These are phyloP conservation scores for Tetrapyrgos nigripes DNA, from an alignment of 1,284 basidiomycete species.

Conservation along the genomic window DNA sequence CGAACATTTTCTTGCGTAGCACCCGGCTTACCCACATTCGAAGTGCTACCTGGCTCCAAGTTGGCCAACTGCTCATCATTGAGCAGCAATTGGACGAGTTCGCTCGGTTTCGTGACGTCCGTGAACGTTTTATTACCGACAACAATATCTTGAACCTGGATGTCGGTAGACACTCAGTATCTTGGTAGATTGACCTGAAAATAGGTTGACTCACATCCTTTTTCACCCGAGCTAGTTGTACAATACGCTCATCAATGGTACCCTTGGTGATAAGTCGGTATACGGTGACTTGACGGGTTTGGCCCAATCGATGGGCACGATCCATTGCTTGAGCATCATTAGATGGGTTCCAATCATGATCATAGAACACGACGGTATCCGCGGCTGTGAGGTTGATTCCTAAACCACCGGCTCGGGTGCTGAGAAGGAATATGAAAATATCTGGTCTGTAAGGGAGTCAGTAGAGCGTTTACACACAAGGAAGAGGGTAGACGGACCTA, in stretches of 20 bases:
- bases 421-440: constrained; percentile 95
- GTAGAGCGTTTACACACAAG: constrained; percentile 5
- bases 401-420: constrained; percentile 95
- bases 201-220: constrained; percentile 76
- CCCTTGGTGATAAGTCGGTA: constrained; percentile 97
- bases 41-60: constrained; percentile 51
- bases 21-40: constrained; percentile 39
- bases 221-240: constrained; percentile 93
- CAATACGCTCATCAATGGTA: constrained; percentile 98
- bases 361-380: constrained; percentile 98
- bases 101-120: constrained; percentile 93
- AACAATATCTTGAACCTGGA: constrained; percentile 97
- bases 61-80: constrained; percentile 91
- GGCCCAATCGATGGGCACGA: constrained; percentile 97
- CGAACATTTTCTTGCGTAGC: constrained; percentile 51
- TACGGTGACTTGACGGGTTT: constrained; percentile 98
- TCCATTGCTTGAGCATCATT: constrained; percentile 99
- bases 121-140: constrained; percentile 96
- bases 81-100: constrained; percentile 95
- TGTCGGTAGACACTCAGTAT: neutral
- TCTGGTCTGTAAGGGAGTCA: constrained; percentile 69
- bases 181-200: neutral
- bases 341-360: constrained; percentile 99
- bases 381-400: constrained; percentile 99
- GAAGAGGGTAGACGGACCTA: constrained; percentile 59